Evolutionary conservation across 139 green algal species (phyloP), one percentile per base, ranked within the genome.

Genomic region (Chlamydomonas urium): DNA sequence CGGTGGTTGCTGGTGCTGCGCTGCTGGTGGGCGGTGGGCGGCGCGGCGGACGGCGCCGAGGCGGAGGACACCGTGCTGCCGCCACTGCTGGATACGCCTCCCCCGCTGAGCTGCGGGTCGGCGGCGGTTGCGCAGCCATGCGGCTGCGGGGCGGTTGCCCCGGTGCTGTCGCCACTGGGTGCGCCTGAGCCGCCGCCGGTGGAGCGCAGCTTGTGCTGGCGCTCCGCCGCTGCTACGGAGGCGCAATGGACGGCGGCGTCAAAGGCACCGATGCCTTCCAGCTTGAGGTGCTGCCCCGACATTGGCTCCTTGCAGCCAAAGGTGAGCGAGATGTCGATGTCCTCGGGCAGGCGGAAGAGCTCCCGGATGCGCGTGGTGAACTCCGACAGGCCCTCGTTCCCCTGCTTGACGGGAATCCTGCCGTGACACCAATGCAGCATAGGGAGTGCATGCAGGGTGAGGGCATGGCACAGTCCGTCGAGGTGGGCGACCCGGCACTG

Each of bases 301-400:
- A 90, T 81, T 1, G 84, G 84, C 76, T 90, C 84, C 74, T 87
- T 87, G 80, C 84, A 90, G 32, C 84, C 84, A 60, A 90, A 90
- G 2, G 84, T 87, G 21, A 90, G 79, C 0, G 71, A 81, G 53
- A 90, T 90, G 76, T 88, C 81, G 2, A 87, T 82, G 66, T 90
- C 84, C n/a, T 87, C 81, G 14, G 78, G 79, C 34, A 90, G 77
- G 0, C 79, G 65, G 36, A 85, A 83, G 8, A 85, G 75, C 66
- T 83, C 69, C 0, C 71, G 79, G 48, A 90, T 88, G 48, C 81
- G 76, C 0, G 31, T 58, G 17, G 82, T 88, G 65, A 90, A 90
- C 53, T 90, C 84, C 4, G 58, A 35, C 1, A 90, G 76, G 8
- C 84, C 84, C 28, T 85, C 76, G n/a, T 74, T 71, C 4, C 84